Evolutionary conservation across 768 basidiomycete species (phyloP), one percentile per base, ranked within the genome.

Genomic region (Mycena olivaceomarginata): DNA sequence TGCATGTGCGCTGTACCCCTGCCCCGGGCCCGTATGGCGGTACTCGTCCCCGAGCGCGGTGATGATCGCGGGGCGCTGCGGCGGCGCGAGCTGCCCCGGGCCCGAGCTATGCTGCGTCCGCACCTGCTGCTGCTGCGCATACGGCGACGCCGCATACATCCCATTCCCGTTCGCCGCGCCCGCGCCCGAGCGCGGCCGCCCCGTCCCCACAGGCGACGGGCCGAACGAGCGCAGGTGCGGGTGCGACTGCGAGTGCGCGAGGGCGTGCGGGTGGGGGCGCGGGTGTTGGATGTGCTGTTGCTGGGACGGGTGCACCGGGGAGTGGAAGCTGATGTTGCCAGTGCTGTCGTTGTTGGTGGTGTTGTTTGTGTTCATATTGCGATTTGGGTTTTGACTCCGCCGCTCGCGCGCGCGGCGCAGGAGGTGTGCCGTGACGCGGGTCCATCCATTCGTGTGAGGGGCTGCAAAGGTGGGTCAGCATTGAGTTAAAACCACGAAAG

Each of bases 401-500:
- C 69, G 56, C 48, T 80, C 25, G 82, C 72, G 77, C 81, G 80
- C 59, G 79, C 81, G 46, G 81, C 76, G 73, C 82, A 83, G 51
- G 89, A 85, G 85, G 89, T 89, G 37, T 22, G 84, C 79, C 5
- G 86, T 85, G 4, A 96, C 93, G 60, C 88, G 87, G 87, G 80
- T 95, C 94, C 84, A 96, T 96, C 95, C 95, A 96, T 84, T 96
- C 95, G 77, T 93, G 93, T 31, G 94, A 94, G 20, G 95, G 95
- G 78, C 94, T 96, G 20, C 46, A 20, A 60, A 13, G 39, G 37
- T 5, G 20, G 56, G 72, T 76, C 62, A 51, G 51, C 51, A n/a
- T 20, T 8, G 5, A 53, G 20, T 53, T n/a, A 46, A 70, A 18
- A 53, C 4, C n/a, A 60, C 22, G n/a, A 76, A 74, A 74, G 69